Conservation (phyloP, 2,329 filamentous ascomycete species). For the Camptophora hylomeconis region DNA sequence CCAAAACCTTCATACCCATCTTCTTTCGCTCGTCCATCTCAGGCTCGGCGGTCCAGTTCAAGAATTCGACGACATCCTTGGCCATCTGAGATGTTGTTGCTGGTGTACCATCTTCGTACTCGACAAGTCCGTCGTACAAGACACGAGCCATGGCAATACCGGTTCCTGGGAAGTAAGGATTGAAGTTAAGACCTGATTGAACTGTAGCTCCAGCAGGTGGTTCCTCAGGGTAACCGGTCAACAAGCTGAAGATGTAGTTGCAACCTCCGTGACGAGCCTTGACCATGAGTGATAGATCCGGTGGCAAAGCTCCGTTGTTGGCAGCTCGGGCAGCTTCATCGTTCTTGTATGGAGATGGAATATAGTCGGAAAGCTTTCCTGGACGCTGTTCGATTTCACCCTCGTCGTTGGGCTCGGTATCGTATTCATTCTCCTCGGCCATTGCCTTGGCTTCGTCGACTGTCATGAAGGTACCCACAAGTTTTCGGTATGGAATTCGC, state of each 20-base stretch:
- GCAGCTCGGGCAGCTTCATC: constrained; percentile 94
- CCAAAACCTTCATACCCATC: constrained; percentile 96
- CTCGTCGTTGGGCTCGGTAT: constrained; percentile 93
- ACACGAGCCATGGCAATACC: constrained; percentile 96
- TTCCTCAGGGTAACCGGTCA: constrained; percentile 97
- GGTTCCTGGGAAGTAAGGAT: constrained; percentile 98
- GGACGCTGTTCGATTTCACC: constrained; percentile 97
- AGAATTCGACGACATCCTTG: constrained; percentile 96
- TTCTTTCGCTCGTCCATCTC: constrained; percentile 99
- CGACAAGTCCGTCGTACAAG: constrained; percentile 90
- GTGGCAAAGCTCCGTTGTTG: constrained; percentile 95
- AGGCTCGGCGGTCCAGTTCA: constrained; percentile 98
- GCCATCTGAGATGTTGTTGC: constrained; percentile 98
- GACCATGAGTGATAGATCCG: constrained; percentile 93
- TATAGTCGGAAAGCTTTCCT: constrained; percentile 96
- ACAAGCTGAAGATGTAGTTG: constrained; percentile 94
- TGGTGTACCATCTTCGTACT: constrained; percentile 93
- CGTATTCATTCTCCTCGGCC: constrained; percentile 97
- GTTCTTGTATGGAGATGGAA: constrained; percentile 93
- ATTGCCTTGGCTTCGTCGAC: constrained; percentile 96
- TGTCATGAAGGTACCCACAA: constrained; percentile 86
- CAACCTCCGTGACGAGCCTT: constrained; percentile 96
- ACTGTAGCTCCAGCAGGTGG: constrained; percentile 78
- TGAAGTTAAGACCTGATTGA: constrained; percentile 91
- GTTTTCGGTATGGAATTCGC: constrained; percentile 82